Evolutionary conservation across 768 basidiomycete species (phyloP).

Genomic region (Xerocomellus intermedius): DNA sequence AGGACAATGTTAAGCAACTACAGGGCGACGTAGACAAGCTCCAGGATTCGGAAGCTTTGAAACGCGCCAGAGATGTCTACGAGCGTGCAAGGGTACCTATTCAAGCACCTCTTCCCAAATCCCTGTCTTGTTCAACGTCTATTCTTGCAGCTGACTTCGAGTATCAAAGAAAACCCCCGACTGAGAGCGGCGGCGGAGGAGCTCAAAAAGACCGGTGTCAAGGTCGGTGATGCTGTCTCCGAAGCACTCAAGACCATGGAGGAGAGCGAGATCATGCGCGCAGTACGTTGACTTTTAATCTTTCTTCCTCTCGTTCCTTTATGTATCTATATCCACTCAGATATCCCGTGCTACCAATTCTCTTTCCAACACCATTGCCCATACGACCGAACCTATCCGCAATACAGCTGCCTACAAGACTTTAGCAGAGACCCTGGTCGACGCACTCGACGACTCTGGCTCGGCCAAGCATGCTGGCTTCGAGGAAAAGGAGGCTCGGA

Average conservation of each 20-base stretch:
- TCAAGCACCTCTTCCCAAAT: background rate
- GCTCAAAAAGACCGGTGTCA: conserved; percentile 83
- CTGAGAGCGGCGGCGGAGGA: conserved; percentile 92
- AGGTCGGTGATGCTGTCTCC: conserved; percentile 90
- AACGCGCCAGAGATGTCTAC: conserved; percentile 85
- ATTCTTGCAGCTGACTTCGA: conserved; percentile 71
- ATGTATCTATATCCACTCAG: conserved; percentile 36
- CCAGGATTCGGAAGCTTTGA: conserved; percentile 96
- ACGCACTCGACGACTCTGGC: conserved; percentile 91
- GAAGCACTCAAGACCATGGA: conserved; percentile 93
- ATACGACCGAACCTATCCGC: conserved; percentile 94
- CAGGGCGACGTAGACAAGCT: conserved; percentile 97
- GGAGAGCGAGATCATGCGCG: conserved; percentile 89
- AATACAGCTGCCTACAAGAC: conserved; percentile 95
- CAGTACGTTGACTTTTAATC: conserved; percentile 46
- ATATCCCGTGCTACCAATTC: conserved; percentile 84
- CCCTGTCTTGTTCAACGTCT: conserved; percentile 2
- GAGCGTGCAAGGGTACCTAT: conserved; percentile 85
- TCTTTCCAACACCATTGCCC: conserved; percentile 80
- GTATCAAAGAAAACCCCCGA: conserved; percentile 94
- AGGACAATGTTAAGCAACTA: conserved; percentile 95
- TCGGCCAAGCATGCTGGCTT: conserved; percentile 94
- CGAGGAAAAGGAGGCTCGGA: conserved; percentile 89
- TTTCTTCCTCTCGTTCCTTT: background rate
- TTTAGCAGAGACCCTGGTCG: conserved; percentile 82